Base-by-base conservation (phyloP, 495 filamentous ascomycete genomes). In the Lophium mytilinum region DNA sequence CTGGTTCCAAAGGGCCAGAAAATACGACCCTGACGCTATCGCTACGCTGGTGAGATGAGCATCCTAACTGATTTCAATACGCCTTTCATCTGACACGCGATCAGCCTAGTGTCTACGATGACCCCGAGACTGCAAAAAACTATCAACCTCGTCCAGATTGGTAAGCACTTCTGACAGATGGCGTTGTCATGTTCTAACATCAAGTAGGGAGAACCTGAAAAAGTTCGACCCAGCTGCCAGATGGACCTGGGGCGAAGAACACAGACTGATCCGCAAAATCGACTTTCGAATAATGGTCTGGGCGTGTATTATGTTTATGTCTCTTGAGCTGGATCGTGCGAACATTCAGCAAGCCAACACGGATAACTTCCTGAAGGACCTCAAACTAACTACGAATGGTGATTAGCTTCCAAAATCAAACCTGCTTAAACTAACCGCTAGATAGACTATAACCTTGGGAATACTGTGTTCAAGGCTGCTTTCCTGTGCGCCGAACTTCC, bases 181-280 rank as follows among this genome's bases (percentile, higher is more conserved):
- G 11, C 9, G 19, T 12, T 37, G 21, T 14, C 21, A 15, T 37
- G 45, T 3, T 48, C 11, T 19, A 12, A 21, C 15, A 37, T 11
- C 43, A 49, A 11, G 5, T 37, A 62, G 60, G 60, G 78, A 81
- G 61, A 80, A 79, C 54, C 58, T 74, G 17, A 73, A 77, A 55
- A 71, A 72, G 11, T 81, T 80, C 51, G 77, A 82, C 55, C 77
- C 78, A 1, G 66, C 66, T 0, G 69, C 69, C n/a, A 61, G 73
- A 60, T 80, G 79, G 79, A 80, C 75, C 8, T 78, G 70, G 68
- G 59, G 56, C 7, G 79, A 81, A 60, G 79, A 80, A 59, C 49
- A 62, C 46, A 53, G 50, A 24, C 50, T 68, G 35, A 56, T 66
- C 19, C 58, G 69, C 3, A 76, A 75, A 52, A 69, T 66, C 17